Evolutionary conservation across 2,329 filamentous ascomycete species (phyloP), one percentile per base, ranked within the genome.

Genomic region (Davidsoniella australis): DNA sequence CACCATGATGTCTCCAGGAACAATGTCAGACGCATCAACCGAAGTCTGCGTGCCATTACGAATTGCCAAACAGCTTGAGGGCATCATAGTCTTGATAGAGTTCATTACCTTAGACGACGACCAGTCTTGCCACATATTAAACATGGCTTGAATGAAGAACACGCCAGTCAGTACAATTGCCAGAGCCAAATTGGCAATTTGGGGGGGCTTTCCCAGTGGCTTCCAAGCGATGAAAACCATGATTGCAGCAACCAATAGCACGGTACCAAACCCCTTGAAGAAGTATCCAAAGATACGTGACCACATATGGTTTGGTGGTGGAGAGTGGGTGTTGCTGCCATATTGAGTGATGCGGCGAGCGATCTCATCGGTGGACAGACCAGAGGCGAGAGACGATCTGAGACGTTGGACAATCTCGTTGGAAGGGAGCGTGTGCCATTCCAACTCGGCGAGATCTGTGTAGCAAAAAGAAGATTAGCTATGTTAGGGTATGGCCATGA

Each of bases 1-100:
- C 36, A 84, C 82, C 50, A 98, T 73, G 52, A 98, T 78, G 62
- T 98, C 91, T 59, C 91, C 91, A 10, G 93, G 91, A 20, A 98
- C 91, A 58, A 98, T 68, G 56, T 95, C 86, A 60, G 98, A 91
- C 12, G 91, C 89, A 70, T 91, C 94, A 67, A 98, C 69, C 56
- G 82, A 78, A 55, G 80, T 77, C 55, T 91, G 70, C 57, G 80
- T 76, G 57, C 68, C 66, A 67, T 89, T 80, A 59, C 91, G 84
- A 52, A 95, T 66, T 47, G 94, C 89, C 23, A 78, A 66, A 56
- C 79, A 85, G 52, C 77, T 70, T 56, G 85, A 82, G 0, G 83
- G 83, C n/a, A 88, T 68, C 82, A 88, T 84, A 16, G 73, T 80
- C 44, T 79, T 83, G 59, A 88, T 88, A 0, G 80, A 85, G 16